These are phyloP conservation scores for Tuber borchii DNA, from an alignment of 495 filamentous ascomycete species.

Conservation along the genomic window DNA sequence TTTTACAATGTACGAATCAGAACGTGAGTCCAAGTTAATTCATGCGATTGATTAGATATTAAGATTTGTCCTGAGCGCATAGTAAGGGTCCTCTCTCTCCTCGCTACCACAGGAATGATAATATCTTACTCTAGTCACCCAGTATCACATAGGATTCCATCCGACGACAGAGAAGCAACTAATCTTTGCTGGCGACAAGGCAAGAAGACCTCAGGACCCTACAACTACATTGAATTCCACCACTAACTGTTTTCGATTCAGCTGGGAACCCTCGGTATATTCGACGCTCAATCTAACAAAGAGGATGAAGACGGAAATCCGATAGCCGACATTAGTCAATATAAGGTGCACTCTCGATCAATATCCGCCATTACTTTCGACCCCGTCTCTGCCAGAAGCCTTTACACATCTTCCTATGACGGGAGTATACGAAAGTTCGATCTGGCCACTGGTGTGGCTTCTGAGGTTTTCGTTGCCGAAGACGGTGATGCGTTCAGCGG, in stretches of 20 bases:
- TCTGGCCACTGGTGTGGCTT: conserved; percentile 66
- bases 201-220: conserved; percentile 38
- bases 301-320: conserved; percentile 60
- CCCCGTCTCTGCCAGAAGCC: conserved; percentile 56
- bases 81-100: background rate
- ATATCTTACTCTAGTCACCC: background rate
- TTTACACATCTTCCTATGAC: conserved; percentile 90
- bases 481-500: conserved; percentile 69
- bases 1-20: background rate
- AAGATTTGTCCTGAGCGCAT: conserved; percentile 89
- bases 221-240: background rate
- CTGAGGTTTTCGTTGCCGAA: conserved; percentile 69
- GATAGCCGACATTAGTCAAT: conserved; percentile 68
- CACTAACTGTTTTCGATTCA: conserved; percentile 3
- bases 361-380: conserved; percentile 77
- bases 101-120: background rate
- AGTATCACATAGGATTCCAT: conserved; percentile 65
- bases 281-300: conserved; percentile 63
- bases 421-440: conserved; percentile 85
- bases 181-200: conserved; percentile 93
- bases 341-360: conserved; percentile 84
- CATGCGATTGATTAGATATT: conserved; percentile 54
- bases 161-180: conserved; percentile 76
- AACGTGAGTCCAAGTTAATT: conserved; percentile 13
- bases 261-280: conserved; percentile 77